phyloP scores from a whole-genome alignment of 2,329 filamentous ascomycete genomes.

The Leptodontidium sp. region DNA sequence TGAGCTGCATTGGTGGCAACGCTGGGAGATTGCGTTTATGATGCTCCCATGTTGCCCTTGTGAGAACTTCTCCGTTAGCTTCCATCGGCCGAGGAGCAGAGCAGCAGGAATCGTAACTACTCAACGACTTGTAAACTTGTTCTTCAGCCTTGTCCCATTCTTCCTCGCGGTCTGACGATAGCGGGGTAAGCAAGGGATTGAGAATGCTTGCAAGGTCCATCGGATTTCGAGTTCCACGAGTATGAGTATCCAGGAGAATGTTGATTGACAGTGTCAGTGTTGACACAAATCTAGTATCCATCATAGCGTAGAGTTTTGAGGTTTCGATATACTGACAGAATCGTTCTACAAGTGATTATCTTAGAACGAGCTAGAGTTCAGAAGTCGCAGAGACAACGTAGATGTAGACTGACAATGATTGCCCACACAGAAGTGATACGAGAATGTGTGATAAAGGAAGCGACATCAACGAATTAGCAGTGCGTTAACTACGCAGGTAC shows the following conservation, averaged over 20 bases:
- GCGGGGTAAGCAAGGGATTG: constrained; percentile 2
- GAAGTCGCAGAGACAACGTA: background rate
- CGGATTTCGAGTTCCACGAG: background rate
- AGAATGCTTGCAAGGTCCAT: constrained; percentile 2
- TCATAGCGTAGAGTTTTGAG: background rate
- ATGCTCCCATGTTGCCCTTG: background rate
- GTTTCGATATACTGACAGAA: background rate
- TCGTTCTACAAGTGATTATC: background rate
- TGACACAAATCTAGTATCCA: background rate
- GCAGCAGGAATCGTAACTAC: background rate
- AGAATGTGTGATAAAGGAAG: background rate
- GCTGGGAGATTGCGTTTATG: background rate
- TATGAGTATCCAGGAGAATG: background rate
- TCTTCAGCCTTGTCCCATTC: background rate
- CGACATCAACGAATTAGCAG: background rate
- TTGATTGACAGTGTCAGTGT: background rate
- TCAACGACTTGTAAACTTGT: background rate
- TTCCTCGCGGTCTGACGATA: background rate
- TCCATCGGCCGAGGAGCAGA: constrained; percentile 11
- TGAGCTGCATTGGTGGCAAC: constrained; percentile 3
- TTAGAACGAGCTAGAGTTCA: background rate
- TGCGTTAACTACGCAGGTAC: background rate
- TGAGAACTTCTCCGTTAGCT: background rate
- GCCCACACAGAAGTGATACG: background rate
- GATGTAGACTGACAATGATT: background rate